Percentiles rank a stretch among this genome's conserved stretches.
These are phyloP conservation scores for Russula griseocarnosa DNA, from an alignment of 768 basidiomycete genomes.

Conservation along the genomic window DNA sequence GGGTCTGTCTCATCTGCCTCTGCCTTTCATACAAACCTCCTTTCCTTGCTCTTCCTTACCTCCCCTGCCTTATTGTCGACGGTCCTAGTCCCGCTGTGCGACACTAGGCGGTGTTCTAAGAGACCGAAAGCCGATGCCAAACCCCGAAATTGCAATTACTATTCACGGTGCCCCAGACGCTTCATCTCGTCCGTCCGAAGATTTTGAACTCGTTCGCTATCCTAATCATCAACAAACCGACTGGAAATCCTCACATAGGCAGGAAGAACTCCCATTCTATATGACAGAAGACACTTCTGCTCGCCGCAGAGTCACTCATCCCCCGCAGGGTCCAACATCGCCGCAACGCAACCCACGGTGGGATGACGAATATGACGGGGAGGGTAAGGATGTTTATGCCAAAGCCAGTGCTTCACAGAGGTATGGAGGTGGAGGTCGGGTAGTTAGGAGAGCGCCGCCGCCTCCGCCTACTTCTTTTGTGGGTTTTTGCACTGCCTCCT, in stretches of 20 bases:
- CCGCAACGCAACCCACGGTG: conserved; percentile 32
- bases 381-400: conserved; percentile 64
- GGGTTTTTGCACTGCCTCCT: conserved; percentile 23
- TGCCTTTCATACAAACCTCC: neutral
- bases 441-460: conserved; percentile 50
- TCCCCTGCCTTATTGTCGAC: conserved; percentile 2
- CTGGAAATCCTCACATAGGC: conserved; percentile 32
- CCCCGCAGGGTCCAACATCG: conserved; percentile 30
- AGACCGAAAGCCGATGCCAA: conserved; percentile 48
- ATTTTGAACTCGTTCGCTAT: conserved; percentile 68
- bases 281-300: conserved; percentile 48
- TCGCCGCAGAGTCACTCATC: conserved; percentile 43
- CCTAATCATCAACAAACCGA: conserved; percentile 40
- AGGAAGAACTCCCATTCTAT: conserved; percentile 49
- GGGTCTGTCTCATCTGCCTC: neutral
- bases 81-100: conserved; percentile 7
- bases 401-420: conserved; percentile 39
- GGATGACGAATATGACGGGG: conserved; percentile 44
- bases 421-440: conserved; percentile 47
- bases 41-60: neutral
- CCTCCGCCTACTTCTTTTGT: conserved; percentile 57
- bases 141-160: conserved; percentile 64
- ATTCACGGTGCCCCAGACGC: conserved; percentile 56
- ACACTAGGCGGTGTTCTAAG: conserved; percentile 1
- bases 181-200: conserved; percentile 51